Evolutionary conservation across 78 protist genomes (phyloP).

Genomic region (Dictyostelium purpureum): DNA sequence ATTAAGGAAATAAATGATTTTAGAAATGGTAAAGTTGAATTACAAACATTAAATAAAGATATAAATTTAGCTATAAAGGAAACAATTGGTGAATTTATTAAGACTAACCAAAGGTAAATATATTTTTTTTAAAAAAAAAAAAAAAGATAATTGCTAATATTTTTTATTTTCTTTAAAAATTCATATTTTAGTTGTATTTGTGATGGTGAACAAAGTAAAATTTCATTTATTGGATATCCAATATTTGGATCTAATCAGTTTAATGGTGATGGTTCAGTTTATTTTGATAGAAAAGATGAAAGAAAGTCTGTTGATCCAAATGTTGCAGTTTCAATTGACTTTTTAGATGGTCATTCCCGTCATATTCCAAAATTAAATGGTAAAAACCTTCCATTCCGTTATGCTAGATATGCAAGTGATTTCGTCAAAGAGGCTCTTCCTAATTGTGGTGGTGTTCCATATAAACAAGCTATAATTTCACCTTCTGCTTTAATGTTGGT

Average conservation of each 20-base stretch:
- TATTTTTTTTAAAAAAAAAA: background rate
- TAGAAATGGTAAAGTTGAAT: background rate
- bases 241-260: background rate
- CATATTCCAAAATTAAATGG: constrained; percentile 9
- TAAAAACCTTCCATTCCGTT: background rate
- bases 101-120: background rate
- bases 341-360: constrained; percentile 26
- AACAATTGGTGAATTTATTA: background rate
- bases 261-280: background rate
- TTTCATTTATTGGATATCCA: constrained; percentile 8
- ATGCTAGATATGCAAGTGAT: background rate
- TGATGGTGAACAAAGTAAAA: constrained; percentile 47
- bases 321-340: background rate
- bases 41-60: background rate
- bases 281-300: background rate
- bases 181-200: background rate
- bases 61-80: background rate
- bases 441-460: background rate
- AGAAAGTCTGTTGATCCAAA: background rate
- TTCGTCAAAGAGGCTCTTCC: background rate
- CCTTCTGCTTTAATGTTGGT: constrained; percentile 28
- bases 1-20: background rate
- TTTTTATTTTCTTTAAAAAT: background rate
- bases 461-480: constrained; percentile 24
- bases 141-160: background rate